Conservation (phyloP, 78 protist genomes). For the Chrysochromulina tobinii region DNA sequence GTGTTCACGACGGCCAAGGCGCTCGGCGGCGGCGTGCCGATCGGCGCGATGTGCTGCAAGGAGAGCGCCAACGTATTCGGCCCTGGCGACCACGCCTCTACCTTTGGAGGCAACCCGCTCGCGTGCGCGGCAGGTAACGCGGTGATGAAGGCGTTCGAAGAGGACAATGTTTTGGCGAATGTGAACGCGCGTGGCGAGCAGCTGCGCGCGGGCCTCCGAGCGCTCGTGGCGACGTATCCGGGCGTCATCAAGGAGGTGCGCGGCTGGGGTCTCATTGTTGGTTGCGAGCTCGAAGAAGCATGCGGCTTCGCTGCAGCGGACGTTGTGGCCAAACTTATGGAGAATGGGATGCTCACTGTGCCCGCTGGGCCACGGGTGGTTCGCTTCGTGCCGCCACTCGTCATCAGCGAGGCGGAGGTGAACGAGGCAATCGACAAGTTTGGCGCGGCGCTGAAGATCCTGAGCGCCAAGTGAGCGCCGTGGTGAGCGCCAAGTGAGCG, state of each 20-base stretch:
- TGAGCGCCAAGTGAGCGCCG: no score
- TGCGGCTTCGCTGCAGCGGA: neutral
- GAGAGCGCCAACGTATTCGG: neutral
- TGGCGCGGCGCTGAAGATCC: no score
- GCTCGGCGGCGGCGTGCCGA: conserved; percentile 35
- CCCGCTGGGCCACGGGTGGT: neutral
- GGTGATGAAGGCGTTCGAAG: neutral
- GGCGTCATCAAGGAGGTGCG: neutral
- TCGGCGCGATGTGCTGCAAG: neutral
- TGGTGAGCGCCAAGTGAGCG: no score
- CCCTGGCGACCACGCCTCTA: neutral
- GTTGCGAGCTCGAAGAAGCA: neutral
- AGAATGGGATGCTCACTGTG: neutral
- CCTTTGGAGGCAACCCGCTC: conserved; percentile 17
- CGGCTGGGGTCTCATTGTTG: conserved; percentile 11
- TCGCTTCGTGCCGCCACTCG: conserved; percentile 13
- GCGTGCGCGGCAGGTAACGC: conserved; percentile 1
- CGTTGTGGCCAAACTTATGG: neutral
- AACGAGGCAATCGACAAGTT: neutral
- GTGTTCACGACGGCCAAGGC: conserved; percentile 8
- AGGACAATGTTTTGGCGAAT: neutral
- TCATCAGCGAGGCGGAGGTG: neutral
- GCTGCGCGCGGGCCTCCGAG: neutral
- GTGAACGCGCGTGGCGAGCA: conserved; percentile 16
- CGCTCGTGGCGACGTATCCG: neutral